Evolutionary conservation across 1,284 basidiomycete species (phyloP).

Genomic region (Macrocystidia cucumis): DNA sequence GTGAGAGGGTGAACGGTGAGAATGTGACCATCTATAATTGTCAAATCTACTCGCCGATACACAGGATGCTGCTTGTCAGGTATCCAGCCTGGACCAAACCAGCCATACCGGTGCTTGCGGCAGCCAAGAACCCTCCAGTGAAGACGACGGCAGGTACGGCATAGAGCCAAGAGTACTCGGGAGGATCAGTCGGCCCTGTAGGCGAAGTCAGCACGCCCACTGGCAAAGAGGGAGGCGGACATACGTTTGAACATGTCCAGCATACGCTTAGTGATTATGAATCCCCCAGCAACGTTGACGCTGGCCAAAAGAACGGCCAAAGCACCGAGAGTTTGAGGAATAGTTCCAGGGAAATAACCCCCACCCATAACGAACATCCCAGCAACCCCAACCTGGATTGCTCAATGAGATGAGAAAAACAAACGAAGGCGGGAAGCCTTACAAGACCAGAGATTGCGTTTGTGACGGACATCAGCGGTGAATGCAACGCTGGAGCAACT

Average conservation of each 20-base stretch:
- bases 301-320: constrained; percentile 76
- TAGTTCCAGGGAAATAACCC: constrained; percentile 72
- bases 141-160: constrained; percentile 72
- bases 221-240: constrained; percentile 11
- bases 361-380: constrained; percentile 87
- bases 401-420: not conserved
- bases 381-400: constrained; percentile 60
- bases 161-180: constrained; percentile 81
- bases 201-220: not conserved
- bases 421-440: constrained; percentile 1
- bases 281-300: constrained; percentile 80
- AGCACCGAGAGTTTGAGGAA: constrained; percentile 73
- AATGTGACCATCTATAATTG: constrained; percentile 17
- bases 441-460: constrained; percentile 75
- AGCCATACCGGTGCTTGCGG: constrained; percentile 73
- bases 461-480: constrained; percentile 79
- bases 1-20: not conserved
- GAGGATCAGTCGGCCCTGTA: constrained; percentile 70
- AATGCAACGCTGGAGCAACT: constrained; percentile 78
- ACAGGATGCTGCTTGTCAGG: constrained; percentile 71
- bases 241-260: constrained; percentile 84
- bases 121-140: constrained; percentile 72
- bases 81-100: constrained; percentile 86
- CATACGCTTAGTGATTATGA: constrained; percentile 82
- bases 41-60: too few relatives aligned